phyloP scores from a whole-genome alignment of 2,329 filamentous ascomycete genomes.

The Diplodia sapinea region DNA sequence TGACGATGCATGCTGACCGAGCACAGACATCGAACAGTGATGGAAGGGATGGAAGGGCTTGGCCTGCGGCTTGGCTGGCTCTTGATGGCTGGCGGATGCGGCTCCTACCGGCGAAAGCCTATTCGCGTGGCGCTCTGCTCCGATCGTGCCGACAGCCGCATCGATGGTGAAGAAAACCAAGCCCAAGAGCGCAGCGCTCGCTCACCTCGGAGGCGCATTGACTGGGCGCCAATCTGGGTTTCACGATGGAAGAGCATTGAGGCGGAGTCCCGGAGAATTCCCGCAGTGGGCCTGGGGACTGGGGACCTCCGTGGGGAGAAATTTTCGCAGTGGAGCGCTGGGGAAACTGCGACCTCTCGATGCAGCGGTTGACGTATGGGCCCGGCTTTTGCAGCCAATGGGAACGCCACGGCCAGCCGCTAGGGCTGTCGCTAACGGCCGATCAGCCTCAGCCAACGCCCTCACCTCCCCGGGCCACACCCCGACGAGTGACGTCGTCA shows the following conservation, averaged over 20 bases:
- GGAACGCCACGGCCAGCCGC: not conserved
- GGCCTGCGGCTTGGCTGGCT: conserved; percentile 11
- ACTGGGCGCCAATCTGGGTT: not conserved
- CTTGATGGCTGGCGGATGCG: conserved; percentile 20
- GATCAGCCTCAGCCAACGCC: conserved; percentile 22
- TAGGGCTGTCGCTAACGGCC: conserved; percentile 1
- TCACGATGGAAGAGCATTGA: not conserved
- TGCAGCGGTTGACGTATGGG: conserved; percentile 18
- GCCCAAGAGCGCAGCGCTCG: not conserved
- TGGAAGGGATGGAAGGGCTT: conserved; percentile 19
- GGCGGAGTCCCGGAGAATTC: conserved; percentile 10
- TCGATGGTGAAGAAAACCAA: not conserved
- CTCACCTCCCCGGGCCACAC: conserved; percentile 10
- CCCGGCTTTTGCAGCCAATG: not conserved
- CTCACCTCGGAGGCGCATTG: too few relatives aligned
- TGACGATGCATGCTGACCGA: conserved; percentile 8
- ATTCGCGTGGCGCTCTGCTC: conserved; percentile 12
- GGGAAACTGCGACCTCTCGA: conserved; percentile 12
- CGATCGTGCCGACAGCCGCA: conserved; percentile 18
- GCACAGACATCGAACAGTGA: conserved; percentile 13
- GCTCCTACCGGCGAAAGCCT: conserved; percentile 17
- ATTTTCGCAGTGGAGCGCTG: conserved; percentile 25
- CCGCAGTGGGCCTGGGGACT: conserved; percentile 26
- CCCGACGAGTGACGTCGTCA: conserved; percentile 9
- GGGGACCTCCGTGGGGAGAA: conserved; percentile 28